Evolutionary conservation across 192 early-diverging fungal genomes (phyloP), one percentile per base, ranked within the genome.

Genomic region (Chytriomyces sp.): DNA sequence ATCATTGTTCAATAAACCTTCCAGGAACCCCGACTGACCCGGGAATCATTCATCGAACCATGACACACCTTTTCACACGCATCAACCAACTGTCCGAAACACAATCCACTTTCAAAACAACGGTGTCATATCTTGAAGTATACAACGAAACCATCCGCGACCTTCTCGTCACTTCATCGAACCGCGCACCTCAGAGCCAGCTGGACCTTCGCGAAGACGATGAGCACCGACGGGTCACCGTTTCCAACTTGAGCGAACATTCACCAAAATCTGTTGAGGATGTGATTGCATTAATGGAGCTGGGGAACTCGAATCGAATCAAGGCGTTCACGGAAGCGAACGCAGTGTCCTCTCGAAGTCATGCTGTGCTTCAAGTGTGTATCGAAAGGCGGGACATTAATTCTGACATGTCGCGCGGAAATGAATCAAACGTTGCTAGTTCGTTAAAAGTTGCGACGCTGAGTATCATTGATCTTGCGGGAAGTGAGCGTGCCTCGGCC

Each of bases 151-250:
- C 82, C 28, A 85, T 90, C 61, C 75, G 90, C 11, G 93, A 94
- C 84, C 62, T 84, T 50, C 82, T 94, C 49, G 59, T 76, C 26
- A 81, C 69, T 18, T 43, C 73, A 0, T 48, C 46, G n/a, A 44
- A 20, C 10, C 6, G 46, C 61, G 57, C 84, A 84, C 23, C 57
- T 8, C 18, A 45, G 6, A 24, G 18, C n/a, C 82, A 84, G 3
- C 77, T 95, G 73, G 89, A 92, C 45, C 77, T 96, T 20, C 88
- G 94, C 43, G 94, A 96, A 76, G 95, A 95, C 69, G 87, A 90
- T 7, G 71, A 50, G 46, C 61, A 78, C 18, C 82, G 82, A 45
- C 82, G 88, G 18, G 87, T 96, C 3, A 80, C 86, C 0, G 93
- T 96, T 46, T 83, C 91, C 0, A 92, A 93, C 9, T 60, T 88